These are phyloP conservation scores for Elsinoe perseae DNA, from an alignment of 2,329 filamentous ascomycete genomes.

Conservation along the genomic window DNA sequence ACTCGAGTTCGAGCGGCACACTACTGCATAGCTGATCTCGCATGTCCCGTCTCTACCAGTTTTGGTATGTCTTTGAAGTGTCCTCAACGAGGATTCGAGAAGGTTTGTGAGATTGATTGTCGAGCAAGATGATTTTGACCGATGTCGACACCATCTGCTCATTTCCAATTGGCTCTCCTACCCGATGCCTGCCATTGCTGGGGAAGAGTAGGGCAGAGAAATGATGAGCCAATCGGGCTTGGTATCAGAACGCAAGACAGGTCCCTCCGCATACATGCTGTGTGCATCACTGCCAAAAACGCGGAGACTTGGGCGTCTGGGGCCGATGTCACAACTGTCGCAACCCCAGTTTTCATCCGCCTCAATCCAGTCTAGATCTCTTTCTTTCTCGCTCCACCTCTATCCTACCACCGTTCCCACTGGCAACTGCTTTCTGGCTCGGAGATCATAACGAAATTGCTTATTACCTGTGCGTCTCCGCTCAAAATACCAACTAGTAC, in stretches of 20 bases:
- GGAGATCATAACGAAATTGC: background rate
- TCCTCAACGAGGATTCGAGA: background rate
- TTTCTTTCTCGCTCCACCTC: background rate
- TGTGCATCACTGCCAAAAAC: background rate
- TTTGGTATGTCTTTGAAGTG: background rate
- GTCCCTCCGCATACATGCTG: background rate
- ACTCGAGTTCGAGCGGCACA: slow-evolving; percentile 9
- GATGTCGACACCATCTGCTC: background rate
- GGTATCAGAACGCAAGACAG: background rate
- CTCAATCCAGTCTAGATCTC: background rate
- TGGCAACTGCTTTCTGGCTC: background rate
- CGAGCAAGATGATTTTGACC: background rate
- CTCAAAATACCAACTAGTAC: background rate
- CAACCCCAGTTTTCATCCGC: slow-evolving; percentile 13
- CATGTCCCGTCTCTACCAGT: slow-evolving; percentile 10
- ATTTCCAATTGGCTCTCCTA: background rate
- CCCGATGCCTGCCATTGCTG: background rate
- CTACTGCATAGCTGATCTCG: slow-evolving; percentile 10
- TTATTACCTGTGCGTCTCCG: background rate
- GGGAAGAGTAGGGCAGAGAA: slow-evolving; percentile 9
- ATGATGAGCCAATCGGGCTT: slow-evolving; percentile 1
- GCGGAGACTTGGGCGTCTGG: slow-evolving; percentile 11
- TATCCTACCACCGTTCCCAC: background rate
- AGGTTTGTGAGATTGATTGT: background rate
- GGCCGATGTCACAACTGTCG: slow-evolving; percentile 2